phyloP scores from a whole-genome alignment of 768 basidiomycete genomes.

The Boletus speciosus region DNA sequence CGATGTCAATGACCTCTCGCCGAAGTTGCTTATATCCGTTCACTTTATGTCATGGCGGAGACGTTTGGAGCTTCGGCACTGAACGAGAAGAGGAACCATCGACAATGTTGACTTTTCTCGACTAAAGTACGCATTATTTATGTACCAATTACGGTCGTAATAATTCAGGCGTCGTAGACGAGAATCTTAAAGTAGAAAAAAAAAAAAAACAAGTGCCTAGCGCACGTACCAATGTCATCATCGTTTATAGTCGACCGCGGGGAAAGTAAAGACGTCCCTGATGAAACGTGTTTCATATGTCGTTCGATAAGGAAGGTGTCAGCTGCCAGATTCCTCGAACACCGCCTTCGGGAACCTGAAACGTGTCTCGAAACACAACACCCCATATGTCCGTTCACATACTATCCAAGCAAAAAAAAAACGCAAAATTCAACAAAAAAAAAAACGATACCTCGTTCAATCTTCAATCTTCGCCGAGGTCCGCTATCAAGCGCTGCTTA shows the following conservation, averaged over 20 bases:
- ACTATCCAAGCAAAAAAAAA: too few species aligned
- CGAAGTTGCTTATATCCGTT: not conserved
- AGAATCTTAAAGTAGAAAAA: too few species aligned
- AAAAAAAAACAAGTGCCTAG: not conserved
- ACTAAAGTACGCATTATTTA: conserved; percentile 2
- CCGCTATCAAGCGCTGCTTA: conserved; percentile 14
- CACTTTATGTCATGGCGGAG: not conserved
- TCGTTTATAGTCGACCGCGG: not conserved
- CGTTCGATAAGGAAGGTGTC: not conserved
- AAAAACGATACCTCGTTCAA: not conserved
- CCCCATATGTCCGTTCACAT: not conserved
- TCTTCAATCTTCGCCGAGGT: conserved; percentile 13
- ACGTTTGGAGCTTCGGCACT: not conserved
- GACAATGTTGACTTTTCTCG: not conserved
- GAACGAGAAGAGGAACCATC: not conserved
- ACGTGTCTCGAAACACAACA: not conserved
- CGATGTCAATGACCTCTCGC: not conserved
- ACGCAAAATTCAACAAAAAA: too few species aligned
- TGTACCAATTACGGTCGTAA: not conserved
- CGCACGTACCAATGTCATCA: not conserved
- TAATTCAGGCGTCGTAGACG: not conserved
- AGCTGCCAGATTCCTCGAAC: not conserved
- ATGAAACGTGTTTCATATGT: conserved; percentile 10
- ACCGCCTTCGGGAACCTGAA: not conserved
- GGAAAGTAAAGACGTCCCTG: not conserved